phyloP scores from a whole-genome alignment of 371 early-diverging fungal genomes.

The Actinomortierella wolfii region DNA sequence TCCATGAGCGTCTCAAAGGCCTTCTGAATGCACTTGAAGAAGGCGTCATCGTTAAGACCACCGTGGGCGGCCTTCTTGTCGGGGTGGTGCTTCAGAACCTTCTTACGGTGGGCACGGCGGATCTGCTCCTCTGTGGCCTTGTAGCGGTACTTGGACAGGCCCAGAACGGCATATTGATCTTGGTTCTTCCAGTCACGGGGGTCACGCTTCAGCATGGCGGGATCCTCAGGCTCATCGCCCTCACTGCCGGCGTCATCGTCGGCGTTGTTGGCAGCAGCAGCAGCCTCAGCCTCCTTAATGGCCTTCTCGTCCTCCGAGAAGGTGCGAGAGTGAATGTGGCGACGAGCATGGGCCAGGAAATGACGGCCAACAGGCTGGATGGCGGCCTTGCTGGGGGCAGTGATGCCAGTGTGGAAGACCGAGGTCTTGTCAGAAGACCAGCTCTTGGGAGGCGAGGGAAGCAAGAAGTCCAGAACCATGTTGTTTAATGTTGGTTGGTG shows the following conservation, averaged over 20 bases:
- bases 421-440: slow-evolving; percentile 61
- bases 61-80: slow-evolving; percentile 86
- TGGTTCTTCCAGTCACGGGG: slow-evolving; percentile 89
- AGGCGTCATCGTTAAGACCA: slow-evolving; percentile 86
- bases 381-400: slow-evolving; percentile 55
- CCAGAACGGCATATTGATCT: slow-evolving; percentile 89
- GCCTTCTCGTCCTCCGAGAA: slow-evolving; percentile 70
- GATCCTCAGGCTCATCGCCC: slow-evolving; percentile 74
- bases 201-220: slow-evolving; percentile 65
- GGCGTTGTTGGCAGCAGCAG: slow-evolving; percentile 49
- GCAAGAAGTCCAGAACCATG: slow-evolving; percentile 66
- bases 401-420: slow-evolving; percentile 52
- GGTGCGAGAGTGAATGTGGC: slow-evolving; percentile 71
- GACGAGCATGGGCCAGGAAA: slow-evolving; percentile 71
- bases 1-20: slow-evolving; percentile 95
- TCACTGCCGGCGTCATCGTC: slow-evolving; percentile 63
- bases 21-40: slow-evolving; percentile 99
- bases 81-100: slow-evolving; percentile 88
- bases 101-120: slow-evolving; percentile 82
- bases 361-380: slow-evolving; percentile 68
- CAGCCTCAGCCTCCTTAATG: slow-evolving; percentile 43
- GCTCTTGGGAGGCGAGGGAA: slow-evolving; percentile 66
- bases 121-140: slow-evolving; percentile 85
- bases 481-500: background rate
- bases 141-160: slow-evolving; percentile 80